A percentile compares a stretch with the other conserved stretches of the same genome.
These are phyloP conservation scores for Leptographium flavum DNA, from an alignment of 2,329 filamentous ascomycete species.

Conservation along the genomic window DNA sequence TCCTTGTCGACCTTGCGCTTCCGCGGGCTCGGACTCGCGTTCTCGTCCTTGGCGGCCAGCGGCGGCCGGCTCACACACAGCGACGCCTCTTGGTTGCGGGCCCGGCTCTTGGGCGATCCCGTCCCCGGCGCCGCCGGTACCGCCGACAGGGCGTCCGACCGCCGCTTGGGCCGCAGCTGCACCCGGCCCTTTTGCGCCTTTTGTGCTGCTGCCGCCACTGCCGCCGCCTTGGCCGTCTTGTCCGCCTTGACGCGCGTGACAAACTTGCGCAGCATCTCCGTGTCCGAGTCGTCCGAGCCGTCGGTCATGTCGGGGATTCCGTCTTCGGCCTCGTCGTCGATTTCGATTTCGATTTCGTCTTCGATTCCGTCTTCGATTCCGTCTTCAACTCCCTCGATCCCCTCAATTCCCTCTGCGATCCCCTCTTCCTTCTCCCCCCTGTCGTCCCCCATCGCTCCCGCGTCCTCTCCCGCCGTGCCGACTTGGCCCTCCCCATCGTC, in stretches of 20 bases:
- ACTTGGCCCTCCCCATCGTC: no score
- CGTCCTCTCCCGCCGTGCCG: neutral
- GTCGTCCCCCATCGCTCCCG: neutral
- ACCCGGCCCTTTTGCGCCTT: neutral
- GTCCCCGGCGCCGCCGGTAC: slow-evolving; percentile 16
- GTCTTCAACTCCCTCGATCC: neutral
- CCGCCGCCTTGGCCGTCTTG: slow-evolving; percentile 19
- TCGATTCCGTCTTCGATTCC: neutral
- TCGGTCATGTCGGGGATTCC: neutral
- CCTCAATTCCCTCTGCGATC: neutral
- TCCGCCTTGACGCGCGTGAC: slow-evolving; percentile 20
- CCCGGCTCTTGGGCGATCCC: neutral
- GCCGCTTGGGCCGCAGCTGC: slow-evolving; percentile 12
- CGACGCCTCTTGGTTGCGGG: neutral
- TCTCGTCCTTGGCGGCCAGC: slow-evolving; percentile 20
- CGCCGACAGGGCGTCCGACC: slow-evolving; percentile 15
- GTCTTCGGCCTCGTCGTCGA: neutral
- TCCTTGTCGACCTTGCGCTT: slow-evolving; percentile 15
- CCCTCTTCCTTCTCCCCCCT: neutral
- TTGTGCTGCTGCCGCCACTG: slow-evolving; percentile 11
- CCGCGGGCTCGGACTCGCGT: slow-evolving; percentile 22
- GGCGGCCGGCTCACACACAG: slow-evolving; percentile 15
- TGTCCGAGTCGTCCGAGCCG: slow-evolving; percentile 19
- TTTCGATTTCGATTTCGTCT: neutral
- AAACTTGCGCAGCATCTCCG: slow-evolving; percentile 20